phyloP scores from a whole-genome alignment of 441 rosid genomes.

The Jatropha podagrica region DNA sequence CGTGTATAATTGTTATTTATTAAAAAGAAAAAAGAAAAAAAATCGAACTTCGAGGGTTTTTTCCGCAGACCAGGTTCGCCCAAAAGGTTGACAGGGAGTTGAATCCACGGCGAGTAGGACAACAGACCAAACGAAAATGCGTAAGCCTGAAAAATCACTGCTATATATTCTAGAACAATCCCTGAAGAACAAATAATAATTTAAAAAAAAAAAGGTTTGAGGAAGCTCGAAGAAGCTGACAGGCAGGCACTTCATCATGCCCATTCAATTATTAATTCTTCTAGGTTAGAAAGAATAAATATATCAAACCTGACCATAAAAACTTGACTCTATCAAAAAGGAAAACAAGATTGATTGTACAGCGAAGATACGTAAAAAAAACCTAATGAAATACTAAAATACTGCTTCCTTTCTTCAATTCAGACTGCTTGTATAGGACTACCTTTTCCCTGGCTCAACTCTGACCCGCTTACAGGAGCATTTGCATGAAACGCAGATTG shows the following conservation, averaged over 20 bases:
- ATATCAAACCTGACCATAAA: constrained; percentile 24
- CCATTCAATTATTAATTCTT: constrained; percentile 27
- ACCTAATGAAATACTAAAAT: not conserved
- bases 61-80: no score
- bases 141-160: no score
- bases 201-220: no score
- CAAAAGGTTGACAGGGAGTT: no score
- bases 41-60: no score
- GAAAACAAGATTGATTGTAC: constrained; percentile 22
- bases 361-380: not conserved
- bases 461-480: constrained; percentile 48
- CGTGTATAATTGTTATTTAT: no score
- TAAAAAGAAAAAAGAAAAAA: no score
- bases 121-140: no score
- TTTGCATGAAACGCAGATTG: constrained; percentile 83
- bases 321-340: constrained; percentile 13
- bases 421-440: constrained; percentile 72
- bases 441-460: constrained; percentile 52
- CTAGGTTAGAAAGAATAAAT: constrained; percentile 37
- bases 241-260: not conserved
- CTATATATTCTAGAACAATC: no score
- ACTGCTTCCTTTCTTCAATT: constrained; percentile 15
- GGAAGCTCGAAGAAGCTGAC: no score
- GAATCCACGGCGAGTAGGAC: no score
- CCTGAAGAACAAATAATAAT: no score